Base-by-base conservation (phyloP, 2,329 filamentous ascomycete genomes). In the Neonectria hederae region DNA sequence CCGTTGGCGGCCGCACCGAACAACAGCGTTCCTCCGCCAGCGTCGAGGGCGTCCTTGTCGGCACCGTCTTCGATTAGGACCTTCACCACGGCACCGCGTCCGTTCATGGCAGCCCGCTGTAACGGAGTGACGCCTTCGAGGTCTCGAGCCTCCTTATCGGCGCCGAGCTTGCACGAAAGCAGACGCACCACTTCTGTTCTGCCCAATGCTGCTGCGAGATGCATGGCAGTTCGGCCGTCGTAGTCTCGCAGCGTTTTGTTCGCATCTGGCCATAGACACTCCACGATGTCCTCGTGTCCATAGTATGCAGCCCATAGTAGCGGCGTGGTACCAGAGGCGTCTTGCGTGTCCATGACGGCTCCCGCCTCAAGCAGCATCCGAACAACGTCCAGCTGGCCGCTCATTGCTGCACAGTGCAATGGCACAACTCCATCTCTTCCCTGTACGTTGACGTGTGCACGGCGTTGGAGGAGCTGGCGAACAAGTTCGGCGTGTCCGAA, bases 221-320 rank as follows among this genome's bases (percentile, higher is more conserved):
- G 63, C 40, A 67, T 30, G 9, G 58, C 48, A 30, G 59, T 63
- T 38, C 54, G 61, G 35, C 65, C 65, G 10, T 57, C 49, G 28
- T 63, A 14, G 45, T 65, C 52, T 22, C 63, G 63, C 22, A 65
- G 13, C 30, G 53, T 57, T 24, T 21, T 63, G 22, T 61, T 60
- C 28, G 55, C 30, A 32, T 60, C 55, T 21, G 35, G 13, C 65
- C 51, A 63, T 17, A 65, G 43, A 59, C 56, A 10, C 13, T 54
- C 19, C 17, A 65, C 26, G 5, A 63, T 9, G 1, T 7, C 45
- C 2, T n/a, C 28, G n/a, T 52, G 32, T 19, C 65, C 65, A 19
- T 54, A 52, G 43, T 58, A 54, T 32, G 55, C 52, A 30, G 65
- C 63, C 46, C 59, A 51, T 24, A 53, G 51, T 17, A 68, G 30